Conservation (phyloP, 2,329 filamentous ascomycete species). For the Endocalyx cinctus region DNA sequence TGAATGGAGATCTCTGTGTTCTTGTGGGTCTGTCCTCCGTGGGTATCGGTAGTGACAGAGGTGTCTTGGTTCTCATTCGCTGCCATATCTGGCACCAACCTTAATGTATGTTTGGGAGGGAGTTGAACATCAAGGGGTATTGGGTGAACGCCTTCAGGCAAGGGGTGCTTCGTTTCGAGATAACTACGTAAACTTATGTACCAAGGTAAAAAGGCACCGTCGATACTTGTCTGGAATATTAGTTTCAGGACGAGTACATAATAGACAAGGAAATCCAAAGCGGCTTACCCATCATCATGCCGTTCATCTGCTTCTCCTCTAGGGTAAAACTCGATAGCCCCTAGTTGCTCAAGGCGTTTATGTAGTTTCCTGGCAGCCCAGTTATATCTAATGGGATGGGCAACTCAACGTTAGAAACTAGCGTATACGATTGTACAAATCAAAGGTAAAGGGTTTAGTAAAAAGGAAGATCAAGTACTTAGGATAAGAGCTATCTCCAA, state of each 20-base stretch:
- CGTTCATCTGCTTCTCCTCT: constrained; percentile 89
- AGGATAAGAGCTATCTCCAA: constrained; percentile 91
- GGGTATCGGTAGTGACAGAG: too few species aligned
- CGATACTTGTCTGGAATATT: too few species aligned
- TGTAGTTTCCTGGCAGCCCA: constrained; percentile 87
- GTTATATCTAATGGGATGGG: constrained; percentile 62
- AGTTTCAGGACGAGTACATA: too few species aligned
- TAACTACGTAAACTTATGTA: constrained; percentile 60
- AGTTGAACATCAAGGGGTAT: constrained; percentile 72
- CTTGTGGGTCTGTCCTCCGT: too few species aligned
- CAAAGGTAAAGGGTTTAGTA: not conserved
- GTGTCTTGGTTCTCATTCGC: too few species aligned
- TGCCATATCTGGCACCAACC: constrained; percentile 26
- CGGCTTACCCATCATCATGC: constrained; percentile 72
- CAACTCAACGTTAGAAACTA: constrained; percentile 7
- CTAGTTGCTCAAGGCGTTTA: constrained; percentile 78
- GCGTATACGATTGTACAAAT: not conserved
- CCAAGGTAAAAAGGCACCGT: constrained; percentile 80
- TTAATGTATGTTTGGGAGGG: constrained; percentile 67
- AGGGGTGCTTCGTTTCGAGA: constrained; percentile 63
- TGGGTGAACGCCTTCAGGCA: constrained; percentile 60
- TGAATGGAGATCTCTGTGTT: constrained; percentile 1
- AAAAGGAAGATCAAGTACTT: constrained; percentile 52
- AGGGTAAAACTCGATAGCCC: constrained; percentile 70
- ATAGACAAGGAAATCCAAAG: constrained; percentile 1